Base-by-base conservation (phyloP, 208 protist genomes). In the Crithidia expoeki region DNA sequence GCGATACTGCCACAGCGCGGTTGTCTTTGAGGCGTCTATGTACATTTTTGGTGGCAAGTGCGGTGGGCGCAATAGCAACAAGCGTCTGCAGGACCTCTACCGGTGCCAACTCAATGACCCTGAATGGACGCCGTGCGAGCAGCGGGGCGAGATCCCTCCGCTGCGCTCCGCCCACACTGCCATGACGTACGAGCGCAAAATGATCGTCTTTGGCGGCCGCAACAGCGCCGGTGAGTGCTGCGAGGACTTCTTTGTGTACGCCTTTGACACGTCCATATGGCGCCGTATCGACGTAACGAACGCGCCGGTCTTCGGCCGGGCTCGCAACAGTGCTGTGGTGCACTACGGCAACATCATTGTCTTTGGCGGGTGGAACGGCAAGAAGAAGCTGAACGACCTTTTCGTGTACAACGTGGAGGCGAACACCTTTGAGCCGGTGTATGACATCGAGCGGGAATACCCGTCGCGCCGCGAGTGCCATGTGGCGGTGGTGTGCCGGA, bases 11-110 rank as follows among this genome's bases (percentile, higher is more conserved):
- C 92, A 96, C 80, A 94, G 83, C 62, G 87, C 85, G 36, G 85
- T 93, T 12, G 49, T 89, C 51, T 93, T 91, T 72, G 86, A 92
- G 32, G 77, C 62, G 4, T 30, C 66, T 27, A 96, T 96, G 87
- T 93, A 92, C 70, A 82, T 96, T 27, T 96, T 94, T 63, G 92
- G 85, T 23, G 92, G 92, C 50, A 96, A 96, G 81, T 96, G 92
- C 67, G 92, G 92, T 12, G 92, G 92, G 4, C 69, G 92, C 52
- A 94, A 94, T 68, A 94, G 87, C 78, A 94, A 96, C 74, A 88
- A 88, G 64, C 83, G 92, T 0, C 84, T 96, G 34, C 59, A 63
- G 21, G 92, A 96, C 69, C 73, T 96, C 52, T 94, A 76, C 70
- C 28, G 42, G 21, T 85, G 72, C 63, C 67, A 81, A 62, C 78